These are phyloP conservation scores for Cubamyces sp. DNA, from an alignment of 768 basidiomycete genomes.

Conservation along the genomic window DNA sequence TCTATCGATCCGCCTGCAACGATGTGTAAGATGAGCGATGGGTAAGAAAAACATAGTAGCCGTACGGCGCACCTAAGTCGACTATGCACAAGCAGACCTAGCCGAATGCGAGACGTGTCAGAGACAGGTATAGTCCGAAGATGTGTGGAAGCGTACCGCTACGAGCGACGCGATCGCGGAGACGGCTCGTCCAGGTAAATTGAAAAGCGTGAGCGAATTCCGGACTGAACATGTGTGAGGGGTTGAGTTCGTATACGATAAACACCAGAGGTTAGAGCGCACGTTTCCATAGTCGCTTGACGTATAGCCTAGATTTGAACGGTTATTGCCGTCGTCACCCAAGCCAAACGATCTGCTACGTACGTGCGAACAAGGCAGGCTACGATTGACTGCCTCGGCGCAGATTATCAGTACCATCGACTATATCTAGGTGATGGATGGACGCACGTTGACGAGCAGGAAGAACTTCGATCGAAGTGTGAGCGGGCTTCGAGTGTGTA, in stretches of 20 bases:
- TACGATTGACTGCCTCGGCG: not conserved
- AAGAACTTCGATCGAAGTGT: not conserved
- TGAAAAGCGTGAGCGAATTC: not conserved
- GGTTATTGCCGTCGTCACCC: not conserved
- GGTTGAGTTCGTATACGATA: not conserved
- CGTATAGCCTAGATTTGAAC: not conserved
- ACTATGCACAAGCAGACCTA: not conserved
- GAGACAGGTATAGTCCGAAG: not conserved
- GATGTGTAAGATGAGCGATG: no score
- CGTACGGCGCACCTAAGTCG: not conserved
- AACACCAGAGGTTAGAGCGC: not conserved
- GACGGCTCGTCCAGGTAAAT: not conserved
- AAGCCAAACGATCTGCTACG: not conserved
- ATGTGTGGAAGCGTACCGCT: not conserved
- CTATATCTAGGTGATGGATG: not conserved
- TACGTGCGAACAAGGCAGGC: not conserved
- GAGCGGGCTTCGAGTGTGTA: not conserved
- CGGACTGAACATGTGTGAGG: not conserved
- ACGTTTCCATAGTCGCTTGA: conserved; percentile 2
- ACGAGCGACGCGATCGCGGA: not conserved
- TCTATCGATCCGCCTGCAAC: conserved; percentile 3
- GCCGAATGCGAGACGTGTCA: no score
- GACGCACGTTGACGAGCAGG: conserved; percentile 1
- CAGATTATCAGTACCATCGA: not conserved
- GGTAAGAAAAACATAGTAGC: no score